These are phyloP conservation scores for Catenaria anguillulae DNA, from an alignment of 371 early-diverging fungal species.

Conservation along the genomic window DNA sequence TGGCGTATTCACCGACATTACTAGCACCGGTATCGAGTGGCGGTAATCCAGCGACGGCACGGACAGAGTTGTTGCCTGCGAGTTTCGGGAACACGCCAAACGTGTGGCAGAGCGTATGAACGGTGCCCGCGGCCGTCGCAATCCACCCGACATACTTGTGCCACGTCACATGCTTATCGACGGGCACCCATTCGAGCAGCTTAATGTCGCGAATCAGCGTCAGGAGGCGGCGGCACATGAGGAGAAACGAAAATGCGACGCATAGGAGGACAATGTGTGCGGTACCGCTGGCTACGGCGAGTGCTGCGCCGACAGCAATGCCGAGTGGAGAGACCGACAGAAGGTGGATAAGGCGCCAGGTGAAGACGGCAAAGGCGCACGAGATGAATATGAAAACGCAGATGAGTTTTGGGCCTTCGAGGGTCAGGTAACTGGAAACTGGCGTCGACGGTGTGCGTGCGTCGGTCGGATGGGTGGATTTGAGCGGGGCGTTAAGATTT, in stretches of 20 bases:
- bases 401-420: slow-evolving; percentile 1
- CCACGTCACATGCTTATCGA: slow-evolving; percentile 38
- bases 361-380: neutral
- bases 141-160: slow-evolving; percentile 30
- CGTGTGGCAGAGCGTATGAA: slow-evolving; percentile 32
- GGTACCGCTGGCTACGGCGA: slow-evolving; percentile 27
- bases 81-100: slow-evolving; percentile 14
- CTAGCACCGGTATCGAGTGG: too few species aligned
- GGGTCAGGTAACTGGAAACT: neutral
- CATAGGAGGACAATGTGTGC: slow-evolving; percentile 18
- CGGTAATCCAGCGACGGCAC: neutral
- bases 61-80: neutral
- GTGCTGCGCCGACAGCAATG: neutral
- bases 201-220: slow-evolving; percentile 21
- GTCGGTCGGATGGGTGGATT: too few species aligned
- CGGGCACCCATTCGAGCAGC: slow-evolving; percentile 24
- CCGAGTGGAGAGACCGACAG: neutral
- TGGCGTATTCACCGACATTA: neutral
- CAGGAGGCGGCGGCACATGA: slow-evolving; percentile 33
- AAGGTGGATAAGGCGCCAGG: too few species aligned
- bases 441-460: too few species aligned
- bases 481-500: too few species aligned
- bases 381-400: neutral
- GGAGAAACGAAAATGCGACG: slow-evolving; percentile 29
- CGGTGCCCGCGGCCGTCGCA: slow-evolving; percentile 28